Base-by-base conservation (phyloP, 1,284 basidiomycete genomes). In the Singerocomus inundabilis region DNA sequence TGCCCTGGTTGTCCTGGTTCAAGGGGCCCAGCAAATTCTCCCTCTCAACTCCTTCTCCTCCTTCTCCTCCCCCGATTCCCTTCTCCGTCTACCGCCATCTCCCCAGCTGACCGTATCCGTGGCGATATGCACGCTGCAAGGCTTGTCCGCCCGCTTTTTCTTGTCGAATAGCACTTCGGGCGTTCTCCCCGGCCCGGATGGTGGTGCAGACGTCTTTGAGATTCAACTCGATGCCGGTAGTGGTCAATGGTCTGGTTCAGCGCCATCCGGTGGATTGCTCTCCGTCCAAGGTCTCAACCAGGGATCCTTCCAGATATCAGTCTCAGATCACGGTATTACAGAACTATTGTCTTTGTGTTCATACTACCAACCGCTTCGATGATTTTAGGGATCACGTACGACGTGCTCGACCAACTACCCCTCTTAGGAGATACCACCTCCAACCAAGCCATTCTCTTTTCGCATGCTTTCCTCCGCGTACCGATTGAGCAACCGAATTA, bases 351-450 rank as follows among this genome's bases (percentile, higher is more conserved):
- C 25, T 48, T 10, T 26, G 11, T 28, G 26, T 48, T 34, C 24
- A 36, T 31, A 29, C 42, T 51, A 4, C 52, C 48, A 45, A 44
- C 33, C 25, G 10, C 16, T 39, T 46, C 41, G 16, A 30, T 33
- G 24, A 35, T 44, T 1, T 15, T 26, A 52, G 47, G 51, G 33
- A 41, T 53, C 18, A 71, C 85, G 25, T 81, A 84, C 54, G 55
- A 74, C 45, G 46, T 73, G 3, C 64, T 80, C 5, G 53, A 68
- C 5, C 59, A 64, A 5, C 61, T 76, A 1, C 88, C 87, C 0
- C 66, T 86, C 1, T 71, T 93, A 0, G 89, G 87, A 5, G 91
- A 94, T 62, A 85, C 88, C 1, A 91, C 89, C 0, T 73, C 82
- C 2, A 85, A 82, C 48, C 80, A 86, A 60, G 86, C 81, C 0